A percentile compares a stretch with the other conserved stretches of the same genome.
These are phyloP conservation scores for Brassica incana DNA, from an alignment of 345 rosid species.

Conservation along the genomic window DNA sequence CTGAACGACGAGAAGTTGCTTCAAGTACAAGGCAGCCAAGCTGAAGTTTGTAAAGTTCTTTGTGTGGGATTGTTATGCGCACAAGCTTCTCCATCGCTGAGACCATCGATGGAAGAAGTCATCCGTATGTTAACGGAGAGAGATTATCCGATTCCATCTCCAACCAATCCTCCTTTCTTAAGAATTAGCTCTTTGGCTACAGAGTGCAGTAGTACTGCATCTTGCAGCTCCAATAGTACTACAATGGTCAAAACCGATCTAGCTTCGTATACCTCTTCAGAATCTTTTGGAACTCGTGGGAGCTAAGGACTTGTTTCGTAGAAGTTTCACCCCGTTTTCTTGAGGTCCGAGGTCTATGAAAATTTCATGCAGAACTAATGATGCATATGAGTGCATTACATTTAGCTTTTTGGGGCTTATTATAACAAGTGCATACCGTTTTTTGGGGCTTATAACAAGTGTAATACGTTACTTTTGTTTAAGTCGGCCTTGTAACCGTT, in stretches of 20 bases:
- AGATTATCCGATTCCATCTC: slow-evolving; percentile 35
- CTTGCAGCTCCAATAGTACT: no score
- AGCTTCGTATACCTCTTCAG: slow-evolving; percentile 36
- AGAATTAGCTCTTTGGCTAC: slow-evolving; percentile 9
- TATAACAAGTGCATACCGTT: no score
- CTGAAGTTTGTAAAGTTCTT: slow-evolving; percentile 31
- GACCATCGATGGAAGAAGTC: slow-evolving; percentile 37
- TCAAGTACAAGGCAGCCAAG: slow-evolving; percentile 17
- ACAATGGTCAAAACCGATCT: slow-evolving; percentile 16
- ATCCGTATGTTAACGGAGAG: background rate
- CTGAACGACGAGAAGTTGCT: slow-evolving; percentile 20
- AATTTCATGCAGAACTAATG: no score
- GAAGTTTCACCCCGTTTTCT: background rate
- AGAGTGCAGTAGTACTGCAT: background rate
- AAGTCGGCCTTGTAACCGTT: no score
- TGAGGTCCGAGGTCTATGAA: background rate
- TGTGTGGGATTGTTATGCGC: slow-evolving; percentile 34
- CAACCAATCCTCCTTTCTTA: slow-evolving; percentile 48
- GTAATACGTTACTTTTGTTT: no score
- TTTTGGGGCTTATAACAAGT: no score
- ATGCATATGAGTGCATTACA: no score
- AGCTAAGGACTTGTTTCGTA: background rate
- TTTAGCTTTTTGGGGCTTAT: no score
- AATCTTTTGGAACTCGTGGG: slow-evolving; percentile 14
- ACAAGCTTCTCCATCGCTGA: slow-evolving; percentile 36